Evolutionary conservation across 2,329 filamentous ascomycete species (phyloP).

Genomic region (Hypomyces perniciosus): DNA sequence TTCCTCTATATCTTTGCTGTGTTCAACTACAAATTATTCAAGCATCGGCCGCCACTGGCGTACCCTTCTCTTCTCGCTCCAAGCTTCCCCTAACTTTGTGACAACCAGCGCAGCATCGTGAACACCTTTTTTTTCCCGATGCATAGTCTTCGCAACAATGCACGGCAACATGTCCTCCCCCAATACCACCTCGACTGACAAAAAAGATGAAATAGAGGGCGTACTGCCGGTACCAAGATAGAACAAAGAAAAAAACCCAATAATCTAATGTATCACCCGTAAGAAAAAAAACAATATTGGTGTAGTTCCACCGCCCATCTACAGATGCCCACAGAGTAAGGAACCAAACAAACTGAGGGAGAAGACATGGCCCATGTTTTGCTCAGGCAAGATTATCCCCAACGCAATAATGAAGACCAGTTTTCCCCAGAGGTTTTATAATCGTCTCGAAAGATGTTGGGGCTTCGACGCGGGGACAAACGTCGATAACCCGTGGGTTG

Average conservation of each 20-base stretch:
- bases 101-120: not conserved
- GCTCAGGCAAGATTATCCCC: conserved; percentile 18
- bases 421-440: conserved; percentile 13
- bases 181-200: not conserved
- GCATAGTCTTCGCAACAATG: not conserved
- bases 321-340: not conserved
- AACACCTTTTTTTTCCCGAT: not conserved
- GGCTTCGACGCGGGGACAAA: too few relatives aligned
- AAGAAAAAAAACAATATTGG: conserved; percentile 7
- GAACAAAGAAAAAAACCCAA: conserved; percentile 19
- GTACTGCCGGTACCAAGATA: conserved; percentile 16
- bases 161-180: not conserved
- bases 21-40: conserved; percentile 24
- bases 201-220: conserved; percentile 15
- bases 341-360: too few relatives aligned
- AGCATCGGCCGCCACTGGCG: conserved; percentile 14
- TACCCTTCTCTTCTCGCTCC: conserved; percentile 4
- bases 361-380: not conserved
- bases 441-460: too few relatives aligned
- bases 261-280: conserved; percentile 1
- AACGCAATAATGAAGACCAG: conserved; percentile 37
- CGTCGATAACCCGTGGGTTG: conserved; percentile 19
- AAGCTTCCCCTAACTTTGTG: not conserved
- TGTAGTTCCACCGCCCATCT: conserved; percentile 4
- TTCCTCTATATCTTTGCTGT: conserved; percentile 19